These are phyloP conservation scores for Ceratorhiza oryzae-sativae DNA, from an alignment of 1,284 basidiomycete species.

Conservation along the genomic window DNA sequence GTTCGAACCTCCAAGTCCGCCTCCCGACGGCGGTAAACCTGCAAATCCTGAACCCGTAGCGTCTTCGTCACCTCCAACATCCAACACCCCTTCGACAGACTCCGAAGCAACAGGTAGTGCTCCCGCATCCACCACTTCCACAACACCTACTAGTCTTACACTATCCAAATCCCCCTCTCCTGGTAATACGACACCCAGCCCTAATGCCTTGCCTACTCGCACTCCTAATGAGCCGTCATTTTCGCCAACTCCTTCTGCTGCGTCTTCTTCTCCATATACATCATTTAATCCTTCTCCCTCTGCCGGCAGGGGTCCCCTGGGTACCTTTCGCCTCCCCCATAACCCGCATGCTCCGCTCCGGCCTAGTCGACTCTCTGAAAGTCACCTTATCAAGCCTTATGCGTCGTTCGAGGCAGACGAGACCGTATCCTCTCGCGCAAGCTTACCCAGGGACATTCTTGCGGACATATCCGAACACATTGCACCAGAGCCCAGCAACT, in stretches of 20 bases:
- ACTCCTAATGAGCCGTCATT: not conserved
- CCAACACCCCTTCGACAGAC: not conserved
- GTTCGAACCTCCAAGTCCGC: slow-evolving; percentile 89
- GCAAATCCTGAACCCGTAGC: slow-evolving; percentile 42
- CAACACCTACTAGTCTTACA: not conserved
- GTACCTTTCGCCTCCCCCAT: slow-evolving; percentile 33
- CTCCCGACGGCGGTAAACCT: slow-evolving; percentile 52
- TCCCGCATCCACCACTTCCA: slow-evolving; percentile 20
- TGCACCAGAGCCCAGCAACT: not conserved
- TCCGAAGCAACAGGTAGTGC: slow-evolving; percentile 39
- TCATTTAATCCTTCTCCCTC: slow-evolving; percentile 22
- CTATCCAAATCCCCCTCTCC: slow-evolving; percentile 19
- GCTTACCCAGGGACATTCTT: slow-evolving; percentile 14
- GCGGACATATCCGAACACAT: not conserved
- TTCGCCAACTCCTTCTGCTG: not conserved
- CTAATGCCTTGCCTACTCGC: slow-evolving; percentile 11
- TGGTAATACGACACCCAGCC: slow-evolving; percentile 33
- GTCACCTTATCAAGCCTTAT: slow-evolving; percentile 31
- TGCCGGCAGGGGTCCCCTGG: slow-evolving; percentile 29
- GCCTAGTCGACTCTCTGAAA: slow-evolving; percentile 35
- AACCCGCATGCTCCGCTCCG: slow-evolving; percentile 28
- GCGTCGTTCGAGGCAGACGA: slow-evolving; percentile 34
- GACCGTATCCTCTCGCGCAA: slow-evolving; percentile 13
- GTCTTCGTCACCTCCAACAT: slow-evolving; percentile 45
- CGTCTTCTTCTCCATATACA: not conserved